Evolutionary conservation across 345 rosid genomes (phyloP).

Genomic region (Citrus medica): DNA sequence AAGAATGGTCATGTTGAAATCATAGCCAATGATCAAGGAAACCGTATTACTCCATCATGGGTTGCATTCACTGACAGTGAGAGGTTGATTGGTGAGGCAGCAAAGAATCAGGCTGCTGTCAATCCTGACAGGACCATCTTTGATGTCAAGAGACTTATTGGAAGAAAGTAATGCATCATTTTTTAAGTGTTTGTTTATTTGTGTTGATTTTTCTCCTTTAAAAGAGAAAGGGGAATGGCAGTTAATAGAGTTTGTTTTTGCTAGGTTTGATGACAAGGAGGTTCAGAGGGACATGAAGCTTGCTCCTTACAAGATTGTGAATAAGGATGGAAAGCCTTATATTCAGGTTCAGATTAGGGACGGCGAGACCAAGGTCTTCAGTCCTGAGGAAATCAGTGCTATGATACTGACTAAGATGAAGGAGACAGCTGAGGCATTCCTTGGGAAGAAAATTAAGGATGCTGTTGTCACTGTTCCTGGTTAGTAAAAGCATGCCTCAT

Average conservation of each 20-base stretch:
- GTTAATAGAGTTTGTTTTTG: slow-evolving; percentile 3
- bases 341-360: slow-evolving; percentile 87
- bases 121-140: slow-evolving; percentile 85
- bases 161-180: slow-evolving; percentile 65
- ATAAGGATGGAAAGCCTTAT: slow-evolving; percentile 91
- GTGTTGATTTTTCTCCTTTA: neutral
- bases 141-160: slow-evolving; percentile 92
- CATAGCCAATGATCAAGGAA: slow-evolving; percentile 98
- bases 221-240: neutral
- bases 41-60: slow-evolving; percentile 98
- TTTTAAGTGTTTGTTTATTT: neutral
- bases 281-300: slow-evolving; percentile 94
- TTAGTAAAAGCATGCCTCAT: slow-evolving; percentile 23
- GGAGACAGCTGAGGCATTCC: slow-evolving; percentile 97
- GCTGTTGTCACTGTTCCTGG: slow-evolving; percentile 99
- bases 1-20: slow-evolving; percentile 96
- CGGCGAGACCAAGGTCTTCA: slow-evolving; percentile 92
- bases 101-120: slow-evolving; percentile 94
- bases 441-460: slow-evolving; percentile 98
- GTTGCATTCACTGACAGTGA: slow-evolving; percentile 91
- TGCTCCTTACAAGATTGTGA: slow-evolving; percentile 86
- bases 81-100: slow-evolving; percentile 97
- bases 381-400: slow-evolving; percentile 96
- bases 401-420: slow-evolving; percentile 91
- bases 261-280: slow-evolving; percentile 88